phyloP scores from a whole-genome alignment of 495 filamentous ascomycete species.

The Umbilicaria muhlenbergii region DNA sequence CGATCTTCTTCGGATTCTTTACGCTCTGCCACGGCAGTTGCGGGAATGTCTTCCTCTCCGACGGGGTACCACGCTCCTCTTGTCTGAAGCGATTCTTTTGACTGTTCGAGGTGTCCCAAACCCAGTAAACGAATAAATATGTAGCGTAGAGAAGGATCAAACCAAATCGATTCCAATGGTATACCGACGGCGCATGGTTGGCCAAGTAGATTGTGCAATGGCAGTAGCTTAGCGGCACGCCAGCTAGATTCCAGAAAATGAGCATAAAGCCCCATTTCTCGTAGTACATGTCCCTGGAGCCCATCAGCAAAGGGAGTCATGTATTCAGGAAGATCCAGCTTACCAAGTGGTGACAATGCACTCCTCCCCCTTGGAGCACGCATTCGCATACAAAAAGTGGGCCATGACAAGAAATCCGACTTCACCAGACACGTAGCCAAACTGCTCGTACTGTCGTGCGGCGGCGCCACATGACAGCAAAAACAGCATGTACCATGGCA shows the following conservation, averaged over 20 bases:
- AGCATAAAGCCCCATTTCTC: slow-evolving; percentile 99
- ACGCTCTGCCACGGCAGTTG: slow-evolving; percentile 81
- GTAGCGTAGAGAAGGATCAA: slow-evolving; percentile 47
- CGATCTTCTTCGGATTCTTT: slow-evolving; percentile 76
- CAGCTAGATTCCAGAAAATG: slow-evolving; percentile 98
- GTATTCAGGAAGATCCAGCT: slow-evolving; percentile 11
- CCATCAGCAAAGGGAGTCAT: background rate
- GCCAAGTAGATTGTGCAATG: slow-evolving; percentile 92
- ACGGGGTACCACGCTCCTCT: slow-evolving; percentile 56
- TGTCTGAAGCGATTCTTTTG: slow-evolving; percentile 94
- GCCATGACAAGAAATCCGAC: slow-evolving; percentile 81
- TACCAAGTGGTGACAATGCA: slow-evolving; percentile 83
- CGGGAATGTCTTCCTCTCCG: slow-evolving; percentile 75
- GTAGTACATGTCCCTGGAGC: slow-evolving; percentile 79
- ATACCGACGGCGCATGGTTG: slow-evolving; percentile 68
- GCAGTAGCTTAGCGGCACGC: slow-evolving; percentile 91
- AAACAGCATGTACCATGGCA: slow-evolving; percentile 93
- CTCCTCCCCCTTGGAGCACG: slow-evolving; percentile 93
- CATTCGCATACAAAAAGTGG: slow-evolving; percentile 92
- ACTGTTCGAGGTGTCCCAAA: slow-evolving; percentile 82
- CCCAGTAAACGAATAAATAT: slow-evolving; percentile 80
- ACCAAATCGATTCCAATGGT: slow-evolving; percentile 58
- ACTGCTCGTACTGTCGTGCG: slow-evolving; percentile 72
- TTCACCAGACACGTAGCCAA: slow-evolving; percentile 85
- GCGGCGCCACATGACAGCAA: slow-evolving; percentile 62